Evolutionary conservation across 2,329 filamentous ascomycete genomes (phyloP), one percentile per base, ranked within the genome.

Genomic region (Sporothrix brasiliensis): DNA sequence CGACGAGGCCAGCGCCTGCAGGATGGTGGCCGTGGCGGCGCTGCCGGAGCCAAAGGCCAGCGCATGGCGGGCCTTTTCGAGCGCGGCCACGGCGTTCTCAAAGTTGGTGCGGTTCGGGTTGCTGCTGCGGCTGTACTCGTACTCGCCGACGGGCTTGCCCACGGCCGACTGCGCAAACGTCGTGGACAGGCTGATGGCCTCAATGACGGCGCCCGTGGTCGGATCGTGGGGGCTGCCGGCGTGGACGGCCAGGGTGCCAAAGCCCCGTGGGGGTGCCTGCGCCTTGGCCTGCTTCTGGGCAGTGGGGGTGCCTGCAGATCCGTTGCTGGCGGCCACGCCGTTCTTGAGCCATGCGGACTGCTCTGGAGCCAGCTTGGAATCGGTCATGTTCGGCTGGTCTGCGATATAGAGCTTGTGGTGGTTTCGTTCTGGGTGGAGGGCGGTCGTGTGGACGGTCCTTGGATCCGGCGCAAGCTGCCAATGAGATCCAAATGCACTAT

Each of bases 41-140:
- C 92, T 97, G 76, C 95, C 95, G 34, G 93, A 97, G 58, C 92
- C 91, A 83, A 97, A 99, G 74, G 95, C 94, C 69, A 99, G 89
- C 60, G 95, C 95, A 79, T 97, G 91, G 79, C 92, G 91, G 73
- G 93, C 95, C 77, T 96, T 90, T 83, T 99, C 95, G 69, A 99
- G 89, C 6, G 93, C 92, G 49, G 95, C 95, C 71, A 99, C 88
- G 72, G 94, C 93, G 72, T 87, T 85, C 84, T 99, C 94, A 78
- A 99, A 98, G 83, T 97, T 96, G 79, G 92, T 88, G 71, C 95
- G 89, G 83, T 99, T 99, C 69, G 95, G 95, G 81, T 99, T 99
- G 73, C 92, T 89, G 77, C 92, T 96, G 73, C 95, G 89, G 69
- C 91, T 93, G 85, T 99, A 99, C 82, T 99, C 95, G 82, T 94